phyloP scores from a whole-genome alignment of 2,329 filamentous ascomycete genomes.

The Botryotinia calthae region DNA sequence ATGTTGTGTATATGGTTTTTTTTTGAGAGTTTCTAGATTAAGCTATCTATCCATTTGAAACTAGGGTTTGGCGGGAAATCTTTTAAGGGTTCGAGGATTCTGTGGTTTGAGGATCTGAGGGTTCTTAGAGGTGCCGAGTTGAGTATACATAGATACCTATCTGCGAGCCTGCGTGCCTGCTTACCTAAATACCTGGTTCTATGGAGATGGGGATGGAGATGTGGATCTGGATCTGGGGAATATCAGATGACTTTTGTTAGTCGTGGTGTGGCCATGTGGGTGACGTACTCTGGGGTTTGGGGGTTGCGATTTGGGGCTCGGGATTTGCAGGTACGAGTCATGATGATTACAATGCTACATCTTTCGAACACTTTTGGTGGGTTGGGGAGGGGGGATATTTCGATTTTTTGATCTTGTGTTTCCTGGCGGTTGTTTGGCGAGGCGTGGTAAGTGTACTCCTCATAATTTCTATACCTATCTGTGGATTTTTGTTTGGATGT shows the following conservation, averaged over 20 bases:
- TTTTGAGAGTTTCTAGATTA: rapidly evolving
- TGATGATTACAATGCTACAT: background rate
- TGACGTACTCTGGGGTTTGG: background rate
- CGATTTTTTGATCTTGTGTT: background rate
- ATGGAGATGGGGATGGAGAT: background rate
- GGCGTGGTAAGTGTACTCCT: background rate
- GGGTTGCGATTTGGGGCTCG: background rate
- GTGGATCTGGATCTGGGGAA: background rate
- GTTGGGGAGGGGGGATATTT: background rate
- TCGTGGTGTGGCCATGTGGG: background rate
- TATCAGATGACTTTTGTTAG: background rate
- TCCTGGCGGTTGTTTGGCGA: no score
- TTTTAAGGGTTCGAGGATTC: background rate
- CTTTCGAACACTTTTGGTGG: background rate
- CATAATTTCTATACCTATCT: background rate
- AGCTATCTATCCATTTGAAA: background rate
- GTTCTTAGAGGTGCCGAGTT: background rate
- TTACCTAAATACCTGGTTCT: background rate
- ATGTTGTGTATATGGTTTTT: background rate
- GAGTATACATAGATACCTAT: background rate
- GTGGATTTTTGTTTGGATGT: background rate
- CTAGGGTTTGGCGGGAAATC: background rate
- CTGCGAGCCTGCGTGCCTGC: no score
- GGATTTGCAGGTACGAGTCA: background rate
- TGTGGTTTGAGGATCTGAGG: background rate